These are phyloP conservation scores for Lachancea sp. DNA, from an alignment of 805 yeast genomes.

Conservation along the genomic window DNA sequence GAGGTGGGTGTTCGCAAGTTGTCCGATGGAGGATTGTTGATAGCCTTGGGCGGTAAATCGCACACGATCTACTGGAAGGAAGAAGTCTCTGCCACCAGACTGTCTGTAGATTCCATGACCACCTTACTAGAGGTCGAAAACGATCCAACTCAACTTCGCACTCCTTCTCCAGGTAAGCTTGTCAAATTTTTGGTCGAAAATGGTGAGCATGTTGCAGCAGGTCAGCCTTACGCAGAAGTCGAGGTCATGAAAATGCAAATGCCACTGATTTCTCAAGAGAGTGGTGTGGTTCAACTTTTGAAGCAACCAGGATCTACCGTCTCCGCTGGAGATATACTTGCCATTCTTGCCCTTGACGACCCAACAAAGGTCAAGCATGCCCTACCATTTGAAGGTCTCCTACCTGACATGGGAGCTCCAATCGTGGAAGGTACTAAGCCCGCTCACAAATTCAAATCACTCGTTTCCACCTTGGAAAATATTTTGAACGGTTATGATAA, in stretches of 20 bases:
- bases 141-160: constrained; percentile 96
- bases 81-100: constrained; percentile 90
- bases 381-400: constrained; percentile 85
- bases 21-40: constrained; percentile 89
- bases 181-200: constrained; percentile 89
- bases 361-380: constrained; percentile 98
- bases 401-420: constrained; percentile 86
- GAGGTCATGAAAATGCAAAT: constrained; percentile 99
- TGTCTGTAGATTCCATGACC: constrained; percentile 92
- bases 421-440: constrained; percentile 77
- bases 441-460: constrained; percentile 59
- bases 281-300: constrained; percentile 84
- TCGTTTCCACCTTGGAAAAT: constrained; percentile 58
- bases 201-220: constrained; percentile 87
- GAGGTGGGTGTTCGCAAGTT: constrained; percentile 83
- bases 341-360: constrained; percentile 89
- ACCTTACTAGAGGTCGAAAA: constrained; percentile 91
- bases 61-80: constrained; percentile 97
- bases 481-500: constrained; percentile 90
- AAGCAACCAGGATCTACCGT: constrained; percentile 99
- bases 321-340: constrained; percentile 93
- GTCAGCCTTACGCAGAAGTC: constrained; percentile 95
- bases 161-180: constrained; percentile 98
- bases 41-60: constrained; percentile 85
- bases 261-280: constrained; percentile 92